Evolutionary conservation across 176 grass and related monocot species (phyloP), one percentile per base, ranked within the genome.

Genomic region (Eragrostis nindensis): DNA sequence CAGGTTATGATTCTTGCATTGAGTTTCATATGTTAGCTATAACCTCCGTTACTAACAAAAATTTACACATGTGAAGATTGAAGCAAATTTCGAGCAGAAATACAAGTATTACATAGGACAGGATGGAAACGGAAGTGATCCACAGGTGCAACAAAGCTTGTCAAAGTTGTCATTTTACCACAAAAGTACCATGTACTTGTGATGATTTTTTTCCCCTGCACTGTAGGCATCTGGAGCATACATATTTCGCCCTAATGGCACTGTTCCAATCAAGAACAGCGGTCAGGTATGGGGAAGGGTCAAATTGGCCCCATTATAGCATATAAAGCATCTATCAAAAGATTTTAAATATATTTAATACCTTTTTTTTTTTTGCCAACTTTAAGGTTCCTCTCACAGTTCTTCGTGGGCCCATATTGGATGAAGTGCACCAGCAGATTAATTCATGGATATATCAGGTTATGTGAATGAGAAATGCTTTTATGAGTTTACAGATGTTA

Each of bases 401-500:
- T 92, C 17, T 98, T 47, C 88, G 74, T 76, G 95, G 95, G 75
- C 80, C 95, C 74, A 87, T 98, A 94, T 68, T 98, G 68, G 95
- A 94, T 65, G 95, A 98, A 91, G 88, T 98, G 62, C 89, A 94
- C 73, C 87, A 87, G 75, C 90, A 89, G 70, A 98, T 98, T 70
- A 94, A 92, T 92, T 84, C 95, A 85, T 98, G 95, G 95, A 98
- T 98, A 87, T 92, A 92, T 89, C 90, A 98, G 95, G 95, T 94
- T 78, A 73, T 59, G 44, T 42, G 17, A 71, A 68, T 42, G 47
- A 63, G 0, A 82, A 61, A n/a, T 68, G 9, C n/a, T 85, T 57
- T 29, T 75, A 64, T 71, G 76, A 47, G 76, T 40, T 44, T 17
- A 68, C 30, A 52, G 16, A 76, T 70, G 76, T 21, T 43, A 62